Percentiles rank a stretch among this genome's conserved stretches.
Evolutionary conservation across 2,329 filamentous ascomycete genomes (phyloP).

Genomic region (Monosporascus ibericus): DNA sequence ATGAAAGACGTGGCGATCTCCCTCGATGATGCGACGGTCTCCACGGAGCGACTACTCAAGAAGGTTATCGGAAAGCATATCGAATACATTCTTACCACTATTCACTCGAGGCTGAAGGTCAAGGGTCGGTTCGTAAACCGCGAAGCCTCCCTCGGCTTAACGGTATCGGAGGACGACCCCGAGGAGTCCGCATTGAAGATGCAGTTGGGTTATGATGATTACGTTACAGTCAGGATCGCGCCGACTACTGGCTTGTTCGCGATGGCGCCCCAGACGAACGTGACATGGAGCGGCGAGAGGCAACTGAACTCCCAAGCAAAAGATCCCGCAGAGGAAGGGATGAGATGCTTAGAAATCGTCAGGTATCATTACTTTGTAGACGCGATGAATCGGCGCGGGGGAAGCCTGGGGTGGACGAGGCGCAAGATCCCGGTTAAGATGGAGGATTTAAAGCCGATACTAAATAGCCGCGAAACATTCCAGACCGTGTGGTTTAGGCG

Average conservation of each 20-base stretch:
- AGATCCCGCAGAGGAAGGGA: slow-evolving; percentile 52
- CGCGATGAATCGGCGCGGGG: slow-evolving; percentile 53
- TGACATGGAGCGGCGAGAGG: slow-evolving; percentile 52
- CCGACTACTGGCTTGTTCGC: slow-evolving; percentile 72
- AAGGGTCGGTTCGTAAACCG: slow-evolving; percentile 56
- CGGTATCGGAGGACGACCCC: slow-evolving; percentile 55
- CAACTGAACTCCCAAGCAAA: slow-evolving; percentile 54
- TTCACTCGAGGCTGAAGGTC: slow-evolving; percentile 53
- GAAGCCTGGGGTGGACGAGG: slow-evolving; percentile 58
- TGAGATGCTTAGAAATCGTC: slow-evolving; percentile 52
- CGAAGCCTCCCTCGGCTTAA: slow-evolving; percentile 52
- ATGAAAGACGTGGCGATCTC: slow-evolving; percentile 61
- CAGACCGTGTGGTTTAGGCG: slow-evolving; percentile 65
- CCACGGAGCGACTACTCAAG: slow-evolving; percentile 67
- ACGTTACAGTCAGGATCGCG: slow-evolving; percentile 62
- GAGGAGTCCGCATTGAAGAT: slow-evolving; percentile 62
- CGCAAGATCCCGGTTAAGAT: slow-evolving; percentile 40
- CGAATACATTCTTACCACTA: slow-evolving; percentile 61
- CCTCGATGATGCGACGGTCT: slow-evolving; percentile 62
- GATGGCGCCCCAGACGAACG: slow-evolving; percentile 57
- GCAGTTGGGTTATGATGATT: slow-evolving; percentile 59
- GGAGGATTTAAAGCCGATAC: slow-evolving; percentile 52
- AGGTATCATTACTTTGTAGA: slow-evolving; percentile 57
- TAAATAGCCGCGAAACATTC: slow-evolving; percentile 58
- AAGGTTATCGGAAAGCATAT: slow-evolving; percentile 70